These are phyloP conservation scores for Diaporthe batatas DNA, from an alignment of 2,329 filamentous ascomycete genomes.

Conservation along the genomic window DNA sequence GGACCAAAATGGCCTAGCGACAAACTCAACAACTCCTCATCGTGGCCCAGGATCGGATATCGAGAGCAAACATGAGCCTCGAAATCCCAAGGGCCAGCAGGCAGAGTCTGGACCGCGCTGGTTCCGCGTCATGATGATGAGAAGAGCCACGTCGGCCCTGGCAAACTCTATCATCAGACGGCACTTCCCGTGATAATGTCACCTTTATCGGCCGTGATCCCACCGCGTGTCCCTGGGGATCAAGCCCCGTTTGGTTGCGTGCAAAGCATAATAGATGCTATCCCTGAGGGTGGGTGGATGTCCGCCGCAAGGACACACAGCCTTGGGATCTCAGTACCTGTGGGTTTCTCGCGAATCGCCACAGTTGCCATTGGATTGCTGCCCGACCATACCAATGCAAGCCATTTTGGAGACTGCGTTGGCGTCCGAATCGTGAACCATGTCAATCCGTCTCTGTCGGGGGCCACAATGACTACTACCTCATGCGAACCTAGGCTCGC, in stretches of 20 bases:
- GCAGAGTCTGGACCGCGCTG: not conserved
- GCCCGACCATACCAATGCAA: constrained; percentile 11
- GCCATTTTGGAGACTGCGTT: not conserved
- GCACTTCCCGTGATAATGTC: constrained; percentile 18
- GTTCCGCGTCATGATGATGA: not conserved
- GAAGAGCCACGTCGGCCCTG: constrained; percentile 8
- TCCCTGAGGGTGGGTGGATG: not conserved
- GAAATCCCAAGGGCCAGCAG: not conserved
- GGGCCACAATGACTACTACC: not conserved
- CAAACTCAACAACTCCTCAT: not conserved
- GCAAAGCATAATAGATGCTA: not conserved
- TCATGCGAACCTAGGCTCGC: not conserved
- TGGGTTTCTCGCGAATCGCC: not conserved
- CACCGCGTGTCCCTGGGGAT: not conserved
- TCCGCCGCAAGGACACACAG: not conserved
- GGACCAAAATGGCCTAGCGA: constrained; percentile 17
- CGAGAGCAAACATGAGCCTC: not conserved
- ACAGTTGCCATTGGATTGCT: not conserved
- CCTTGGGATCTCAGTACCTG: not conserved
- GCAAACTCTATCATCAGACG: not conserved
- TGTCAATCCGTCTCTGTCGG: not conserved
- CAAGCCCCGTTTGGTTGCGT: constrained; percentile 1
- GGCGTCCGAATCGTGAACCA: constrained; percentile 4
- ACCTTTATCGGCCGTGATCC: constrained; percentile 9
- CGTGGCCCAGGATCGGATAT: not conserved